A percentile compares a stretch with the other conserved stretches of the same genome.
These are phyloP conservation scores for Pichia scutulata DNA, from an alignment of 805 yeast genomes.

Conservation along the genomic window DNA sequence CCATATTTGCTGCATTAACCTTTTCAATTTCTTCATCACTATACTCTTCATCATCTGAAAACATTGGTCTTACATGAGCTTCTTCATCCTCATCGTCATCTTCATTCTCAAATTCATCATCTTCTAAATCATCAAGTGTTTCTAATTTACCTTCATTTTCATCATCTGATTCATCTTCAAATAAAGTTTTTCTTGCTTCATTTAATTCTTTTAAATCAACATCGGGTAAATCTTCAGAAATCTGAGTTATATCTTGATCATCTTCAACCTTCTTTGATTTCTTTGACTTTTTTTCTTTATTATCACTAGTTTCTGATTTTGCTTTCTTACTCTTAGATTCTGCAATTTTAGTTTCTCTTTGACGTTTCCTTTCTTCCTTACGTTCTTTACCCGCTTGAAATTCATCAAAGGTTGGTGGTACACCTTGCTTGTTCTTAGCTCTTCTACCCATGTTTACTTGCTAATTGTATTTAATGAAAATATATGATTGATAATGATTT, in stretches of 20 bases:
- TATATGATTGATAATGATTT: too few relatives aligned
- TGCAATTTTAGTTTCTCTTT: slow-evolving; percentile 26
- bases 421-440: slow-evolving; percentile 87
- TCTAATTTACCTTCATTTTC: slow-evolving; percentile 34
- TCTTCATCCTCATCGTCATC: slow-evolving; percentile 45
- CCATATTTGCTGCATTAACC: slow-evolving; percentile 77
- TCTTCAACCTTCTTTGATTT: slow-evolving; percentile 11
- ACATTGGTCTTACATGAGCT: slow-evolving; percentile 57
- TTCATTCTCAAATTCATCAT: slow-evolving; percentile 22
- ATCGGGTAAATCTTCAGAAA: slow-evolving; percentile 47
- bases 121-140: slow-evolving; percentile 18
- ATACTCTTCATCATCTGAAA: slow-evolving; percentile 67
- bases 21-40: slow-evolving; percentile 58
- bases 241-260: slow-evolving; percentile 31
- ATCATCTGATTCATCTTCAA: slow-evolving; percentile 53
- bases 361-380: slow-evolving; percentile 31
- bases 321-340: slow-evolving; percentile 12
- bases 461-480: not conserved
- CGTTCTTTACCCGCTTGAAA: slow-evolving; percentile 42
- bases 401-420: slow-evolving; percentile 85
- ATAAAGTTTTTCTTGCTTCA: slow-evolving; percentile 64
- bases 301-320: slow-evolving; percentile 14
- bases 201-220: slow-evolving; percentile 62
- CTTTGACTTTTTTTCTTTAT: slow-evolving; percentile 22
- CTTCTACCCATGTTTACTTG: slow-evolving; percentile 73